Conservation (phyloP, 495 filamentous ascomycete genomes). For the Massariosphaeria phaeospora region DNA sequence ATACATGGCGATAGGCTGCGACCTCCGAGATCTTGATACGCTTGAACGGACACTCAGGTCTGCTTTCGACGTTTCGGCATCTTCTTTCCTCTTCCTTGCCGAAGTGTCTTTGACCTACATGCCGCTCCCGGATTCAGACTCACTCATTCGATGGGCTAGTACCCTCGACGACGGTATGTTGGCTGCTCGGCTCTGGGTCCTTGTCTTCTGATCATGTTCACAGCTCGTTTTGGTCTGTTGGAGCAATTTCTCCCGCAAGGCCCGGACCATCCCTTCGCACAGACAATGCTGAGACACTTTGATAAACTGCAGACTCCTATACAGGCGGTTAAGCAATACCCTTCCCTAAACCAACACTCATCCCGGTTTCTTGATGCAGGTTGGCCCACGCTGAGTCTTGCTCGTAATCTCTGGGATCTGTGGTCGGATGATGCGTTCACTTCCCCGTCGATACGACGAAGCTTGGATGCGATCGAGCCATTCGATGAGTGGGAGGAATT, state of each 20-base stretch:
- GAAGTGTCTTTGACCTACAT: slow-evolving; percentile 93
- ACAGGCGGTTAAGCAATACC: slow-evolving; percentile 66
- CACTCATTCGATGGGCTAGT: slow-evolving; percentile 50
- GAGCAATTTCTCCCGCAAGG: slow-evolving; percentile 84
- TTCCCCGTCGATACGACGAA: slow-evolving; percentile 47
- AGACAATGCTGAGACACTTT: slow-evolving; percentile 84
- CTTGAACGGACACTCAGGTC: slow-evolving; percentile 54
- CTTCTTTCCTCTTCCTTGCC: slow-evolving; percentile 69
- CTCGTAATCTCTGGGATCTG: slow-evolving; percentile 78
- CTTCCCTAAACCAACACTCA: slow-evolving; percentile 57
- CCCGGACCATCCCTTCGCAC: slow-evolving; percentile 71
- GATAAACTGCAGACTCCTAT: slow-evolving; percentile 72
- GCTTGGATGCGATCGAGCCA: slow-evolving; percentile 64
- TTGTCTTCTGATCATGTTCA: slow-evolving; percentile 5
- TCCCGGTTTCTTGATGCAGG: slow-evolving; percentile 60
- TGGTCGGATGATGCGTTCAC: slow-evolving; percentile 68
- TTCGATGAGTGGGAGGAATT: slow-evolving; percentile 98
- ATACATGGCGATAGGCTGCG: slow-evolving; percentile 79
- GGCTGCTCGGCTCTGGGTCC: not conserved
- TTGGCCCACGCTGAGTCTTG: slow-evolving; percentile 57
- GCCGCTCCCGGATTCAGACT: slow-evolving; percentile 66
- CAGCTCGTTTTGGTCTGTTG: slow-evolving; percentile 67
- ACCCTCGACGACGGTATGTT: slow-evolving; percentile 21
- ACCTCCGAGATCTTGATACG: slow-evolving; percentile 60
- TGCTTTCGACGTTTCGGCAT: slow-evolving; percentile 52